Evolutionary conservation across 1,284 basidiomycete genomes (phyloP), one percentile per base, ranked within the genome.

Genomic region (Termitomyces sp.): DNA sequence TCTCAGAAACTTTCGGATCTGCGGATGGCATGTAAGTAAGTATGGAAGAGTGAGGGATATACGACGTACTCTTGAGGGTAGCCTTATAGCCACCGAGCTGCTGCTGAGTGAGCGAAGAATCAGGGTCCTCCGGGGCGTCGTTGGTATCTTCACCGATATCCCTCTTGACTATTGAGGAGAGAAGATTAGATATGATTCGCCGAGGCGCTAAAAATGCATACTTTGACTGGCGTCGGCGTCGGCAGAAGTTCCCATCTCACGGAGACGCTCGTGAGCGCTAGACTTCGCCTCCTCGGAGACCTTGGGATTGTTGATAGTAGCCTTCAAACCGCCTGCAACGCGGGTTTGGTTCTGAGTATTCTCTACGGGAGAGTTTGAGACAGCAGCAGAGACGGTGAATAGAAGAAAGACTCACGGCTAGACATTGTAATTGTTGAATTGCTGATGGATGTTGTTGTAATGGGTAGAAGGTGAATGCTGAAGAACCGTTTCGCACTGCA

Each of bases 291-390:
- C 73, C 0, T 73, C 69, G 3, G 79, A 79, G 41, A 82, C 78
- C 54, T 77, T 72, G 15, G 79, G 80, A 62, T 82, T 82, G 57
- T 73, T 65, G 15, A 82, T 70, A 19, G 80, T 70, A n/a, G 80
- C 78, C 63, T 81, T 82, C 62, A 81, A 71, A 44, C 82, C 80
- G 0, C 76, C 78, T 34, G 72, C 74, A 52, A 81, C 76, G 9
- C 34, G 33, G 7, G 46, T 48, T n/a, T 9, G 7, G 2, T 12
- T 45, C 9, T 30, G 24, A 24, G n/a, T 34, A n/a, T 47, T 33
- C 9, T 34, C 33, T 46, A 9, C 1, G 8, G 3, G 15, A 2
- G 9, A 0, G 7, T 7, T 46, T 0, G 12, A 4, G 6, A 15
- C 31, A 15, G 21, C 31, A 21, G 1, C 15, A 8, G 17, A 13